Percentiles rank a stretch among this genome's conserved stretches.
phyloP scores from a whole-genome alignment of 2,329 filamentous ascomycete species.

The Sporothrix globosa region DNA sequence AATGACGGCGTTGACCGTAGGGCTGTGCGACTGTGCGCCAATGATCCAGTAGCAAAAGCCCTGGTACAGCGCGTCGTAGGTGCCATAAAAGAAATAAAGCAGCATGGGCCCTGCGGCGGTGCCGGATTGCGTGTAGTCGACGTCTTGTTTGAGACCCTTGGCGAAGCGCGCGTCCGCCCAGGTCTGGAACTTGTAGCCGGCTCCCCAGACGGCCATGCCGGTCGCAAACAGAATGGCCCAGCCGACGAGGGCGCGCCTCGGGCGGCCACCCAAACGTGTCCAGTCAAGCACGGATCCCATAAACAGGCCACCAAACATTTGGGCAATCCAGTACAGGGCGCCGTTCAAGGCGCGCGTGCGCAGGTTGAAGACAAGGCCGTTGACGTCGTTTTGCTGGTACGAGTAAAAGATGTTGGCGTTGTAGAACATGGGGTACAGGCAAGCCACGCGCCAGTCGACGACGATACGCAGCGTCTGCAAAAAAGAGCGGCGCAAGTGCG shows the following conservation, averaged over 20 bases:
- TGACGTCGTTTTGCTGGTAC: slow-evolving; percentile 61
- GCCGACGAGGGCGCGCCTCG: slow-evolving; percentile 49
- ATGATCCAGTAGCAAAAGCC: slow-evolving; percentile 65
- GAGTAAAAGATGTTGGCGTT: slow-evolving; percentile 66
- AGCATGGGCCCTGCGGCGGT: slow-evolving; percentile 53
- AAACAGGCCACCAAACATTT: slow-evolving; percentile 58
- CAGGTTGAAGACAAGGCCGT: slow-evolving; percentile 58
- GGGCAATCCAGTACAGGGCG: slow-evolving; percentile 59
- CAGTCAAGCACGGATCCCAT: slow-evolving; percentile 53
- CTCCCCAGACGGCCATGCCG: slow-evolving; percentile 60
- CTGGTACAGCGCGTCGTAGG: slow-evolving; percentile 70
- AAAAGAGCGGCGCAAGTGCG: slow-evolving; percentile 44
- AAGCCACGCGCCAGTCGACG: slow-evolving; percentile 51
- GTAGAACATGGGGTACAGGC: slow-evolving; percentile 78
- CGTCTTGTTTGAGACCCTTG: slow-evolving; percentile 47
- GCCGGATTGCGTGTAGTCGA: slow-evolving; percentile 39
- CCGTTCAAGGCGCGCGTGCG: slow-evolving; percentile 60
- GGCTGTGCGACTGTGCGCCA: slow-evolving; percentile 50
- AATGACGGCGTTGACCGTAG: slow-evolving; percentile 48
- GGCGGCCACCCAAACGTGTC: slow-evolving; percentile 48
- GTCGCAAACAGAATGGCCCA: slow-evolving; percentile 53
- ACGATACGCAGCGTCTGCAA: slow-evolving; percentile 45
- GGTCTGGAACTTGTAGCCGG: slow-evolving; percentile 67
- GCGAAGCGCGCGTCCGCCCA: slow-evolving; percentile 51
- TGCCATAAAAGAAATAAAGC: slow-evolving; percentile 71